Evolutionary conservation across 2,329 filamentous ascomycete species (phyloP), one percentile per base, ranked within the genome.

Genomic region (Verticillium nubilum): DNA sequence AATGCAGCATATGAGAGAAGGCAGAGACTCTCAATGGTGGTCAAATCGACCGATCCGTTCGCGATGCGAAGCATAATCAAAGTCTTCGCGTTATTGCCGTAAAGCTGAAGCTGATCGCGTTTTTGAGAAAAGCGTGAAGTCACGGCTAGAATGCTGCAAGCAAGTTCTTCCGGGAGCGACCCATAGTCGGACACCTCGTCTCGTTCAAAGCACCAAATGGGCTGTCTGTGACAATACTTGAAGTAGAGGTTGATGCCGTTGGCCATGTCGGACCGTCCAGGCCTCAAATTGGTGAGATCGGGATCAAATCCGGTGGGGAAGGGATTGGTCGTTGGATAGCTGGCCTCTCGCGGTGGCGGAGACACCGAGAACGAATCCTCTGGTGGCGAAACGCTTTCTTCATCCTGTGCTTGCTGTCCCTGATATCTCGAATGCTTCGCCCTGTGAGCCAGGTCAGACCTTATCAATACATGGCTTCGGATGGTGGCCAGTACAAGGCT

Each of bases 1-100:
- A 82, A 82, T 0, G 74, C 77, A 2, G 77, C 79, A 53, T 79
- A 81, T 0, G 79, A 76, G 1, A 82, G 71, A 4, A 82, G 67
- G 66, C 80, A 82, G 7, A 82, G 63, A 62, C 78, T 80, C 62
- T 82, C 79, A 3, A 82, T 77, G 0, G 79, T 82, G 17, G 74
- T 70, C 2, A 82, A 67, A 56, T 78, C 76, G 2, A 82, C 80
- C 0, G 77, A 75, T 2, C 80, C 80, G 60, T 80, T 80, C 1
- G 80, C 79, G 35, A 82, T 76, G 23, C 79, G 77, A 5, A 80
- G 72, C 79, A 81, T 82, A 63, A 71, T 74, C 63, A 73, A 66
- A 59, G 67, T 76, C 68, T 68, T 76, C 47, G 73, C 79, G 68
- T 70, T 74, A 55, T 73, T 73, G 50, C 70, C 69, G 47, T 75